A percentile compares a stretch with the other conserved stretches of the same genome.
These are phyloP conservation scores for Geotrichum cucujoidarum DNA, from an alignment of 1,139 yeast species.

Conservation along the genomic window DNA sequence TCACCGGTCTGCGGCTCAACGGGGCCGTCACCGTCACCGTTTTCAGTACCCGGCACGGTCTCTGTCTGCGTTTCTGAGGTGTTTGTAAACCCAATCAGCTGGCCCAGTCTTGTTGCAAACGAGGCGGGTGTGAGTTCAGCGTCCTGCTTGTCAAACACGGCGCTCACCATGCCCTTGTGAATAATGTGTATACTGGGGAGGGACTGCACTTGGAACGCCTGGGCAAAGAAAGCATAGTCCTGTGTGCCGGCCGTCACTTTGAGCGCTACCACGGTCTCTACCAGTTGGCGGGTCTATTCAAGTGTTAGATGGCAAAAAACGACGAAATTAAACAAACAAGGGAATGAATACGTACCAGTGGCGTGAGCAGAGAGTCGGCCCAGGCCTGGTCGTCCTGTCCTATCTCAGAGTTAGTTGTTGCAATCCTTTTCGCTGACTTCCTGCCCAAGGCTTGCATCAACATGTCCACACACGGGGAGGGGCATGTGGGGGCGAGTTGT, in stretches of 20 bases:
- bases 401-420: slow-evolving; percentile 6
- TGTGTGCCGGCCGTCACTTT: slow-evolving; percentile 43
- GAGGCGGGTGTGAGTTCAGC: not conserved
- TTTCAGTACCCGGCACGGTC: too few relatives aligned
- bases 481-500: too few relatives aligned
- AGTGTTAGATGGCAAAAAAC: too few relatives aligned
- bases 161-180: slow-evolving; percentile 19
- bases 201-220: slow-evolving; percentile 45
- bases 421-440: too few relatives aligned
- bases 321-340: too few relatives aligned
- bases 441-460: too few relatives aligned
- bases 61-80: too few relatives aligned
- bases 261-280: slow-evolving; percentile 40
- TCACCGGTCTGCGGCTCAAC: too few relatives aligned
- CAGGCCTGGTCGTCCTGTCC: slow-evolving; percentile 1
- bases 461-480: too few relatives aligned
- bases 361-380: slow-evolving; percentile 6
- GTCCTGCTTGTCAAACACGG: slow-evolving; percentile 7
- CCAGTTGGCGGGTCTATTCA: too few relatives aligned
- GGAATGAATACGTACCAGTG: slow-evolving; percentile 3
- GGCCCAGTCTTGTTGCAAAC: slow-evolving; percentile 5
- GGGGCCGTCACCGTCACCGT: too few relatives aligned
- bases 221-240: slow-evolving; percentile 48
- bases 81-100: too few relatives aligned
- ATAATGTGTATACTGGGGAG: slow-evolving; percentile 51